Evolutionary conservation across 148 eudicot species (phyloP), one percentile per base, ranked within the genome.

Genomic region (Rhododendron griersonianum): DNA sequence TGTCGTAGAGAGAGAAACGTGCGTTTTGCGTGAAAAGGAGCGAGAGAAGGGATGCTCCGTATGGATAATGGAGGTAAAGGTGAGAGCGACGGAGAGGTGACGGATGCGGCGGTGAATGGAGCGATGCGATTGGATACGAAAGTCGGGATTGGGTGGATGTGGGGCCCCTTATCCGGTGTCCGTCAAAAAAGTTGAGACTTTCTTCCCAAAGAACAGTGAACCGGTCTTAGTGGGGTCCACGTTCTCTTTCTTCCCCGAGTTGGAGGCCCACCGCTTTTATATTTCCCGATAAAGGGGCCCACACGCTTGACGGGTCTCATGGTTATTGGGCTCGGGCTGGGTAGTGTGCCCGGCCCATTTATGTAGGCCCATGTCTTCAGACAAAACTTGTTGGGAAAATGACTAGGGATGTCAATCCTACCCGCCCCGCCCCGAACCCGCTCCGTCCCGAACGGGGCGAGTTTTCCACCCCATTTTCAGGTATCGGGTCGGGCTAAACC

Each of bases 11-110:
- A 76, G 82, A 78, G 86, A 82, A 87, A 47, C 78, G 85, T 76
- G 85, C 77, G 78, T 71, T 81, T 88, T 82, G 87, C 87, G 82
- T 88, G 83, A 85, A 88, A 85, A 82, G 87, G 11, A 82, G 86
- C 15, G 89, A 59, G 61, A 63, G 79, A 47, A 35, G 80, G 63
- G 67, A 53, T 33, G 44, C 10, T 28, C 37, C 39, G 55, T n/a
- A 33, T 41, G 25, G 78, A 74, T 74, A 77, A 77, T 25, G 41
- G 53, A 71, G 79, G 63, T 19, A 33, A 35, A 35, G 7, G 25
- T 5, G 1, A 71, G 33, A 33, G 16, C 11, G 2, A 84, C 69
- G 11, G 37, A 0, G 15, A 69, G 80, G 85, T 84, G 69, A 84
- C 11, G 4, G 67, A 19, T 30, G 41, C 7, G 2, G 1, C 1